Conservation (phyloP, 345 rosid genomes). For the Euphorbia lathyris region DNA sequence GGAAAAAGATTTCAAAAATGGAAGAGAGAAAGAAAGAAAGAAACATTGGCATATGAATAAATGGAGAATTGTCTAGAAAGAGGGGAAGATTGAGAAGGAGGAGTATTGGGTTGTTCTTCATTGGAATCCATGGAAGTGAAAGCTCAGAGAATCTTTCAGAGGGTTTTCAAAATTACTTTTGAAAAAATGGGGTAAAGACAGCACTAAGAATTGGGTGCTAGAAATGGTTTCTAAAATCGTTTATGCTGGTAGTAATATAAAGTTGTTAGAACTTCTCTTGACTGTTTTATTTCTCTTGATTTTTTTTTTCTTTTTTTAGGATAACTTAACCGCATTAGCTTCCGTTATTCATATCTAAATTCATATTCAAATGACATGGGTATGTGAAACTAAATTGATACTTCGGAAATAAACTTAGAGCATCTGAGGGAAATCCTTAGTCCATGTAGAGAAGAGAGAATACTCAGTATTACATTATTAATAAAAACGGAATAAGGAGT, state of each 20-base stretch:
- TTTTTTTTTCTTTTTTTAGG: too few species aligned
- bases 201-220: background rate
- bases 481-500: too few species aligned
- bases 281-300: background rate
- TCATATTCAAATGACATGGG: too few species aligned
- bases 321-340: too few species aligned
- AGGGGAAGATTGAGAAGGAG: constrained; percentile 1
- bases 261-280: background rate
- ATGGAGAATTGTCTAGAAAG: constrained; percentile 12
- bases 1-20: background rate
- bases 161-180: background rate
- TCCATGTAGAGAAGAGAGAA: too few species aligned
- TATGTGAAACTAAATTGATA: too few species aligned
- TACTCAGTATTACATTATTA: too few species aligned
- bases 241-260: background rate
- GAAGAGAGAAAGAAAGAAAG: background rate
- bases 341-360: too few species aligned
- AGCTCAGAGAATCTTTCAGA: background rate
- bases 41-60: constrained; percentile 24
- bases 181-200: background rate
- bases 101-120: constrained; percentile 14
- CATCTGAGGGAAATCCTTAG: too few species aligned
- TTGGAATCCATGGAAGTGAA: constrained; percentile 10
- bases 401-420: too few species aligned
- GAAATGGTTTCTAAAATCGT: background rate